These are phyloP conservation scores for Saprolegnia parasitica DNA, from an alignment of 352 stramenopile genomes.

Conservation along the genomic window DNA sequence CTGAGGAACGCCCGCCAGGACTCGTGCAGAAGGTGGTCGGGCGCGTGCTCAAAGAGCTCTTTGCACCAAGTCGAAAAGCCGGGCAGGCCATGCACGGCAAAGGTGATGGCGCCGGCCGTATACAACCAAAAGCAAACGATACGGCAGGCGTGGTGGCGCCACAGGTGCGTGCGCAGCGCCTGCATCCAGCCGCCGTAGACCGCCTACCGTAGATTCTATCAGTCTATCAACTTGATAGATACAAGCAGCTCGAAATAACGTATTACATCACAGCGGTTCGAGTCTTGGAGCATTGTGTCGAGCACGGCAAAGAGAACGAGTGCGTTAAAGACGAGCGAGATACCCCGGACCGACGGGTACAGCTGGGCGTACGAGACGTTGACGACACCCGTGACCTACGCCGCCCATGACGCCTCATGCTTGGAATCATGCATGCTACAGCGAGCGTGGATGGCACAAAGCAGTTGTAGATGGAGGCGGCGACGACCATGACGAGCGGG, in stretches of 20 bases:
- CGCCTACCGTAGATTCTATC: not conserved
- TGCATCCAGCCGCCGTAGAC: constrained; percentile 21
- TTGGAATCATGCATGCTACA: not conserved
- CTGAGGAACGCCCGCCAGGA: constrained; percentile 26
- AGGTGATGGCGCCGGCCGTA: not conserved
- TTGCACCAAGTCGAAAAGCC: not conserved
- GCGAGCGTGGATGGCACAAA: constrained; percentile 4
- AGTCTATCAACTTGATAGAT: not conserved
- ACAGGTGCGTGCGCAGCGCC: constrained; percentile 10
- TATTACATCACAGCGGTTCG: constrained; percentile 20
- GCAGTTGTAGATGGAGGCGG: constrained; percentile 15
- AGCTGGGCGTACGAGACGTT: constrained; percentile 3
- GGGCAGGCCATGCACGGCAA: constrained; percentile 9
- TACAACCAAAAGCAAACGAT: constrained; percentile 21
- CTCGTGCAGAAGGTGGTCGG: constrained; percentile 8
- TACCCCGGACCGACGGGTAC: constrained; percentile 7
- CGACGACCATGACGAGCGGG: constrained; percentile 7
- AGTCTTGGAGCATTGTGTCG: constrained; percentile 27
- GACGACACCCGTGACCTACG: constrained; percentile 13
- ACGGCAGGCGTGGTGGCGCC: constrained; percentile 17
- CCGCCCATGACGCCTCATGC: too few species aligned
- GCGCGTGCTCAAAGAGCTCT: not conserved
- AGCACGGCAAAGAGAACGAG: constrained; percentile 16
- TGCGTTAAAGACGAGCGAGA: constrained; percentile 1
- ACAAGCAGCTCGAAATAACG: too few species aligned